Conservation (phyloP, 805 yeast species). For the Zygosaccharomyces rouxii region DNA sequence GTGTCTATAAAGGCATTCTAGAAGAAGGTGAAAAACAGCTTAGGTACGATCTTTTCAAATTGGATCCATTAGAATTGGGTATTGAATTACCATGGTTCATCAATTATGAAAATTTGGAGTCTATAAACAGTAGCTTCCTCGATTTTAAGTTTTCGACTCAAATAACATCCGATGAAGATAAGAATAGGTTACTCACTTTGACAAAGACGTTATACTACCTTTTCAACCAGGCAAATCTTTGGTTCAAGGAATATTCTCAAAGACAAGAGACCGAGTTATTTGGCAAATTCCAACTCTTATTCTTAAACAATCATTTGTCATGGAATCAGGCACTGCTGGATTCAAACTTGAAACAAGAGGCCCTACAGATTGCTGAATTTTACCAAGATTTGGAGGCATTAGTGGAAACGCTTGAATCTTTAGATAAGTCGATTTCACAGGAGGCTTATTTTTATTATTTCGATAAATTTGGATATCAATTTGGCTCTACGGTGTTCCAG, state of each 20-base stretch:
- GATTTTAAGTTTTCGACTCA: slow-evolving; percentile 28
- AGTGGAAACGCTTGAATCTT: slow-evolving; percentile 39
- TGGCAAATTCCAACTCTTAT: slow-evolving; percentile 32
- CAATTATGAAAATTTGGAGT: slow-evolving; percentile 37
- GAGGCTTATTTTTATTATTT: slow-evolving; percentile 49
- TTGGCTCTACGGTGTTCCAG: slow-evolving; percentile 61
- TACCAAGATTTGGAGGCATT: slow-evolving; percentile 64
- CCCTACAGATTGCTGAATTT: slow-evolving; percentile 58
- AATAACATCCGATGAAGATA: slow-evolving; percentile 9
- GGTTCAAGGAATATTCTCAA: slow-evolving; percentile 29
- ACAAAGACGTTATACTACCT: slow-evolving; percentile 42
- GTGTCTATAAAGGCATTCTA: slow-evolving; percentile 32
- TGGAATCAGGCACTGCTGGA: slow-evolving; percentile 62
- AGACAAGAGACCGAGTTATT: slow-evolving; percentile 23
- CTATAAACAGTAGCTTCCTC: slow-evolving; percentile 41
- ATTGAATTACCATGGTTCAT: slow-evolving; percentile 46
- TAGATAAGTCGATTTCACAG: slow-evolving; percentile 45
- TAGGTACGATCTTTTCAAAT: slow-evolving; percentile 35
- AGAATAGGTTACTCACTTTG: slow-evolving; percentile 33
- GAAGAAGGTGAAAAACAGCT: slow-evolving; percentile 39
- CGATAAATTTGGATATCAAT: slow-evolving; percentile 57
- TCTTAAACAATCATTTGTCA: slow-evolving; percentile 23
- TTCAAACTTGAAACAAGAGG: slow-evolving; percentile 48
- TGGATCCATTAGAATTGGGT: slow-evolving; percentile 31
- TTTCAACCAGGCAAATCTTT: slow-evolving; percentile 34